Evolutionary conservation across 768 basidiomycete genomes (phyloP).

Genomic region (Trametes cinnabarina): DNA sequence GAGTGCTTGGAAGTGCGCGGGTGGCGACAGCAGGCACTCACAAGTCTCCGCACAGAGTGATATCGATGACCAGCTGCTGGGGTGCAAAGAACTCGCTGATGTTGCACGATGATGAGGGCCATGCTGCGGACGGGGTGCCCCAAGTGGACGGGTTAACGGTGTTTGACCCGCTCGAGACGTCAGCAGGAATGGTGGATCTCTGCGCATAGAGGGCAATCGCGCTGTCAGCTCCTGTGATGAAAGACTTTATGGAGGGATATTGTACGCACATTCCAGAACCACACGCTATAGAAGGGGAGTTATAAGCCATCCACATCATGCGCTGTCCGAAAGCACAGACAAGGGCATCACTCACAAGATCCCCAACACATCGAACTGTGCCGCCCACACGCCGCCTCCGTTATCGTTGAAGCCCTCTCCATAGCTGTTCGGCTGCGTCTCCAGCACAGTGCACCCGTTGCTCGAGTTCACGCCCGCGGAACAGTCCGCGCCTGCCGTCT

Average conservation of each 20-base stretch:
- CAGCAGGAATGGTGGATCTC: slow-evolving; percentile 38
- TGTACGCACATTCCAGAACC: slow-evolving; percentile 46
- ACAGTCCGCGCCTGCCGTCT: slow-evolving; percentile 30
- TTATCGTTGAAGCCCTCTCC: slow-evolving; percentile 40
- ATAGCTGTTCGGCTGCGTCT: slow-evolving; percentile 38
- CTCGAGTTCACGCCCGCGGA: slow-evolving; percentile 26
- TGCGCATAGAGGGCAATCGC: no score
- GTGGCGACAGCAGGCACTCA: no score
- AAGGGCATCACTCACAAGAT: slow-evolving; percentile 36
- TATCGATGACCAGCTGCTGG: slow-evolving; percentile 55
- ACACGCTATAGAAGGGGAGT: slow-evolving; percentile 36
- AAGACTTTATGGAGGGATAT: no score
- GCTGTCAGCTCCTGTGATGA: no score
- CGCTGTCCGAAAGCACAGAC: no score
- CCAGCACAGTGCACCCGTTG: slow-evolving; percentile 20
- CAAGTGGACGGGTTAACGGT: slow-evolving; percentile 40
- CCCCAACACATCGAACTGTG: slow-evolving; percentile 60
- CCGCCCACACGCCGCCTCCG: slow-evolving; percentile 64
- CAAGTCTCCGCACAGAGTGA: slow-evolving; percentile 56
- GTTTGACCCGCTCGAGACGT: slow-evolving; percentile 32
- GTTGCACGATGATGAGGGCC: slow-evolving; percentile 37
- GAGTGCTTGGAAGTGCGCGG: no score
- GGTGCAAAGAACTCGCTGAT: slow-evolving; percentile 44
- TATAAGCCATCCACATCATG: no score
- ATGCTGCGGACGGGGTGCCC: slow-evolving; percentile 46